phyloP scores from a whole-genome alignment of 441 rosid species.

The Populus trichocarpa region DNA sequence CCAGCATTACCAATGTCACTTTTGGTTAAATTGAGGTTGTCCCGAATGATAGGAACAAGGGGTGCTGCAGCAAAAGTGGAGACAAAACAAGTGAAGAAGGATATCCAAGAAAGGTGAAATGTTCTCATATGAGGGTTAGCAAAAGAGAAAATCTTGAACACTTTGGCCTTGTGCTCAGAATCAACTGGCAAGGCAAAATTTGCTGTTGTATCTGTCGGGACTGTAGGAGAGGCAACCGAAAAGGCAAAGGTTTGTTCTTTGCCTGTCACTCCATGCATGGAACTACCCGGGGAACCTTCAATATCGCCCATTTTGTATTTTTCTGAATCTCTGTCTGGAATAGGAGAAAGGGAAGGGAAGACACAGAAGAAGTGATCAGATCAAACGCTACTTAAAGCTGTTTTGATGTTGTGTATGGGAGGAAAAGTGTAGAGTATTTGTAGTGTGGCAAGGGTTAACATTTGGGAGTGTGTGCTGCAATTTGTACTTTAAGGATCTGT shows the following conservation, averaged over 20 bases:
- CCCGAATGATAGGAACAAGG: conserved; percentile 74
- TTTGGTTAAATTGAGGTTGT: conserved; percentile 60
- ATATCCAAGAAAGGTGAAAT: conserved; percentile 79
- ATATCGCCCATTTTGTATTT: conserved; percentile 33
- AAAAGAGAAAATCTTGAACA: conserved; percentile 61
- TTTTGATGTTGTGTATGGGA: neutral
- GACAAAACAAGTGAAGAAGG: conserved; percentile 73
- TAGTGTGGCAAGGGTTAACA: conserved; percentile 36
- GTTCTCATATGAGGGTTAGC: conserved; percentile 80
- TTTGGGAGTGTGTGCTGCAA: neutral
- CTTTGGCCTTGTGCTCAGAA: conserved; percentile 74
- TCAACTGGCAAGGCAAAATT: conserved; percentile 67
- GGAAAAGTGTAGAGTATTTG: conserved; percentile 20
- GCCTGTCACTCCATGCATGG: conserved; percentile 90
- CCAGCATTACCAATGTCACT: conserved; percentile 73
- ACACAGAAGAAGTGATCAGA: too few species aligned
- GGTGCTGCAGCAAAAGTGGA: conserved; percentile 90
- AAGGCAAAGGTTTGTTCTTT: conserved; percentile 59
- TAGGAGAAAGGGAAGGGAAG: too few species aligned
- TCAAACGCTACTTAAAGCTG: too few species aligned
- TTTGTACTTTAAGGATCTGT: neutral
- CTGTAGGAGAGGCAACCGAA: conserved; percentile 52
- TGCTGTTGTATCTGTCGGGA: conserved; percentile 58
- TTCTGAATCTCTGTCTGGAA: too few species aligned
- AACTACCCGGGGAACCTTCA: conserved; percentile 66